Conservation (phyloP, 306 rosid species). For the Urtica urens region DNA sequence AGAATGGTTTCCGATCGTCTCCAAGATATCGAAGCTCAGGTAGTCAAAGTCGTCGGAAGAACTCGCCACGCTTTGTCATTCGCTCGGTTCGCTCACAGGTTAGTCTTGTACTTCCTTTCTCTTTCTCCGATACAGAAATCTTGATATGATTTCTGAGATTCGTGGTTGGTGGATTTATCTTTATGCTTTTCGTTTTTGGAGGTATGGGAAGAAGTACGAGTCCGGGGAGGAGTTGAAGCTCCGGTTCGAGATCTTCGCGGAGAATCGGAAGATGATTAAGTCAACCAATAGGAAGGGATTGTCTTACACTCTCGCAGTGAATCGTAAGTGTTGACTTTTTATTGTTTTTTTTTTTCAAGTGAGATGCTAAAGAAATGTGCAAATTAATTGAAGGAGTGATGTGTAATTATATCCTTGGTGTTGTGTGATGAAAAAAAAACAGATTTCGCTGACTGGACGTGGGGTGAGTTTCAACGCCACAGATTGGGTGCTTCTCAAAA, state of each 20-base stretch:
- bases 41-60: conserved; percentile 47
- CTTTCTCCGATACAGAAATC: background rate
- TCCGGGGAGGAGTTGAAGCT: conserved; percentile 50
- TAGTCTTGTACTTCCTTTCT: background rate
- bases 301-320: conserved; percentile 57
- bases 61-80: conserved; percentile 45
- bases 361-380: background rate
- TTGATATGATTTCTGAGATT: background rate
- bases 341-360: background rate
- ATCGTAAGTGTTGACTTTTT: conserved; percentile 33
- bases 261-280: conserved; percentile 48
- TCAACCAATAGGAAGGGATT: conserved; percentile 52
- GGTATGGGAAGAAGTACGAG: conserved; percentile 57
- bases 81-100: conserved; percentile 70
- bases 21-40: conserved; percentile 34
- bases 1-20: conserved; percentile 43
- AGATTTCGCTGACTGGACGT: conserved; percentile 89
- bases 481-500: conserved; percentile 88
- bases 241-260: conserved; percentile 56
- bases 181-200: background rate
- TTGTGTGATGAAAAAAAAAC: background rate
- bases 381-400: background rate
- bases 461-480: conserved; percentile 71
- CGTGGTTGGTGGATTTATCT: background rate
- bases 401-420: background rate